Evolutionary conservation across 768 basidiomycete species (phyloP).

Genomic region (Russula lepida): DNA sequence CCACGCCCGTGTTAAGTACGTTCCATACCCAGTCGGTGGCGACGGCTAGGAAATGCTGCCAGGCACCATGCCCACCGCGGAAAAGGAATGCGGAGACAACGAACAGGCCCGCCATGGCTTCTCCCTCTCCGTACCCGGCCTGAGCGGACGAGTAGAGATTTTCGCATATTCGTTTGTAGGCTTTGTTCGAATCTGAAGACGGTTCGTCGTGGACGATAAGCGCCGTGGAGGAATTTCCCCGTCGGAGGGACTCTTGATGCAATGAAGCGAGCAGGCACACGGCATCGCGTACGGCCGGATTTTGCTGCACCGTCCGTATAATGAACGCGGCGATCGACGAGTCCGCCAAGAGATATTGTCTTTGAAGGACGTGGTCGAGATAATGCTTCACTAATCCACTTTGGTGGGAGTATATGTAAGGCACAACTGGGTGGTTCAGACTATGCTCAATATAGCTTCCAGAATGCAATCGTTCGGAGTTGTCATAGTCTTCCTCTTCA

Average conservation of each 20-base stretch:
- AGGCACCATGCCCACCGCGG: constrained; percentile 62
- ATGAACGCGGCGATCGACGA: constrained; percentile 39
- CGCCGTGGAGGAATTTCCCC: neutral
- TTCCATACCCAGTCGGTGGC: constrained; percentile 47
- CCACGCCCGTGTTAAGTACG: constrained; percentile 36
- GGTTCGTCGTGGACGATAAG: neutral
- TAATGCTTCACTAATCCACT: constrained; percentile 38
- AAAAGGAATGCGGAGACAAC: constrained; percentile 73
- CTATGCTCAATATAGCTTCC: constrained; percentile 20
- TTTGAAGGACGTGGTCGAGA: constrained; percentile 50
- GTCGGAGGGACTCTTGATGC: constrained; percentile 33
- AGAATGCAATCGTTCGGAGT: constrained; percentile 8
- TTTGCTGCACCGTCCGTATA: constrained; percentile 39
- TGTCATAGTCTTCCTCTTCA: constrained; percentile 20
- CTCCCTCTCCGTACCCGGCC: constrained; percentile 42
- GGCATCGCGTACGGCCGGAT: constrained; percentile 44
- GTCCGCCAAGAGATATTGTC: constrained; percentile 66
- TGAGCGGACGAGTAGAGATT: constrained; percentile 17
- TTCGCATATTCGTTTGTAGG: constrained; percentile 23
- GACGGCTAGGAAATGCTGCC: constrained; percentile 58
- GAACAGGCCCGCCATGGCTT: constrained; percentile 72
- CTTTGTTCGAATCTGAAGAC: constrained; percentile 13
- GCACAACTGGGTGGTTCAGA: constrained; percentile 19
- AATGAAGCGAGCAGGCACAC: constrained; percentile 57
- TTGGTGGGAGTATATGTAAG: constrained; percentile 23